Evolutionary conservation across 352 stramenopile species (phyloP).

Genomic region (Nothophytophthora sp.): DNA sequence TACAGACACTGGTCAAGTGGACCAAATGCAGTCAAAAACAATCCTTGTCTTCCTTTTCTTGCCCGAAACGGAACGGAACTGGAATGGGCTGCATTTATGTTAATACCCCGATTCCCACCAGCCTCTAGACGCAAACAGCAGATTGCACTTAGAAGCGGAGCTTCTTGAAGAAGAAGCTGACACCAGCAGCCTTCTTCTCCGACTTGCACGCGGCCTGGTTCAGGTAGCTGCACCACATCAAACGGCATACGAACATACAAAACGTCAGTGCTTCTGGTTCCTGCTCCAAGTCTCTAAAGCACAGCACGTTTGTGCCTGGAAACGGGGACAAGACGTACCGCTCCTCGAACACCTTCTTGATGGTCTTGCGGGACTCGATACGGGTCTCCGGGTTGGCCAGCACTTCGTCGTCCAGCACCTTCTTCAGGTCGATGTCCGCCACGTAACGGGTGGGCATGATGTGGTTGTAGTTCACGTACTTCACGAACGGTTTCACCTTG

Average conservation of each 20-base stretch:
- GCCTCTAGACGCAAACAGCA: slow-evolving; percentile 44
- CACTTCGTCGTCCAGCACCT: slow-evolving; percentile 93
- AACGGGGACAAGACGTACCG: slow-evolving; percentile 66
- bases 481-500: slow-evolving; percentile 99
- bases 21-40: slow-evolving; percentile 1
- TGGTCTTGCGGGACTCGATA: slow-evolving; percentile 96
- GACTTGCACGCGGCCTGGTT: slow-evolving; percentile 96
- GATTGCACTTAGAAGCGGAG: slow-evolving; percentile 96
- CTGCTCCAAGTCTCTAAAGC: background rate
- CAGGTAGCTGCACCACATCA: slow-evolving; percentile 55
- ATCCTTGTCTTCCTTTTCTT: slow-evolving; percentile 28
- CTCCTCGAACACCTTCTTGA: slow-evolving; percentile 99
- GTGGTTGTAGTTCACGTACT: slow-evolving; percentile 99
- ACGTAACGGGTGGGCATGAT: slow-evolving; percentile 99
- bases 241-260: slow-evolving; percentile 1
- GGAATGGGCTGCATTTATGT: slow-evolving; percentile 61
- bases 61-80: slow-evolving; percentile 59
- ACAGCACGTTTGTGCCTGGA: background rate
- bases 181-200: slow-evolving; percentile 98
- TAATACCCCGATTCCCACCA: slow-evolving; percentile 51
- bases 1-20: background rate
- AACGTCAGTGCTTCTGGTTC: slow-evolving; percentile 12
- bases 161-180: slow-evolving; percentile 99
- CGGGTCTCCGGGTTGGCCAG: slow-evolving; percentile 81
- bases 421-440: slow-evolving; percentile 99